Evolutionary conservation across 257 asterid species (phyloP), one percentile per base, ranked within the genome.

Genomic region (Jacaranda copaia): DNA sequence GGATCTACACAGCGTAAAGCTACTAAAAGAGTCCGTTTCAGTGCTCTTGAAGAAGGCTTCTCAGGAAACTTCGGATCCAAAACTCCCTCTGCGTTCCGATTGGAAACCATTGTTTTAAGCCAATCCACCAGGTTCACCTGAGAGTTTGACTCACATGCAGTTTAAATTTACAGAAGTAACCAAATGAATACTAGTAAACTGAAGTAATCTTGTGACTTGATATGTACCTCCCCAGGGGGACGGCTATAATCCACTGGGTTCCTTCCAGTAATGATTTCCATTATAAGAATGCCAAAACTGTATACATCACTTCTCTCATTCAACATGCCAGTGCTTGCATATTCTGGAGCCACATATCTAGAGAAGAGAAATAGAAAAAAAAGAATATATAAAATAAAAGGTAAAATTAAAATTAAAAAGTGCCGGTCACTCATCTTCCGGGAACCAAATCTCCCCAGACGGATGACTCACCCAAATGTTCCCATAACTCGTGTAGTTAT

Each of bases 401-500:
- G 1, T 25, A 25, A 25, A 25, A 25, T 25, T 25, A 25, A 25
- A 25, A 25, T 25, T 25, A 25, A 25, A 25, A 25, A 25, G 32
- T 0, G 32, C 32, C 32, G 32, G 32, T 25, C 32, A 25, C 2
- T 25, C 32, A 25, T 25, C 32, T 25, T 25, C 32, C 2, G 32
- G 32, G 32, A 25, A 25, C 32, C 32, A 25, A 25, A 25, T 25
- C 32, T 25, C 32, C 32, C 32, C 2, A 25, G 15, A 56, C 20
- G 55, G 39, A 25, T 65, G 20, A 80, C 94, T 74, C 76, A 94
- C 98, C 98, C 98, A 45, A 94, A 94, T n/a, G 98, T 94, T 70
- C 98, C 98, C 98, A 94, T 94, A 72, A 94, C 98, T 15, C 98
- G 91, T 9, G 98, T 94, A 25, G 98, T 94, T 74, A 90, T 84